Conservation (phyloP, 2,329 filamentous ascomycete genomes). For the Beauveria bassiana region DNA sequence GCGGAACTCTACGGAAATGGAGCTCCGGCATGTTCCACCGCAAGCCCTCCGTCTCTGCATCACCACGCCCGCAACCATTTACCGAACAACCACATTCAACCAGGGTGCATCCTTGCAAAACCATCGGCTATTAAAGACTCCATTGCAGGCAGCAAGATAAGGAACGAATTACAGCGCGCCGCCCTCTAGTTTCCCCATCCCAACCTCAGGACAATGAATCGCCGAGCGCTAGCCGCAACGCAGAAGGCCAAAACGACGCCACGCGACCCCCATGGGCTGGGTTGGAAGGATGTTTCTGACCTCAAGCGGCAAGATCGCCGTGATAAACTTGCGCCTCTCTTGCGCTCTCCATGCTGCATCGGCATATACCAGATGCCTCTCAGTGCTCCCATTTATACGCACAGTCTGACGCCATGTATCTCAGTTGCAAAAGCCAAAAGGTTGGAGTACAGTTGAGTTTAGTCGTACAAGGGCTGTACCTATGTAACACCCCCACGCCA, state of each 20-base stretch:
- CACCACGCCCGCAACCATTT: background rate
- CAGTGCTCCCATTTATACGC: too few relatives aligned
- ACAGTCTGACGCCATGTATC: too few relatives aligned
- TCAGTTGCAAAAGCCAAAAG: background rate
- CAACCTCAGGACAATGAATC: background rate
- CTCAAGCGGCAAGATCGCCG: background rate
- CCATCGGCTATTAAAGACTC: background rate
- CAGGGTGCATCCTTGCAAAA: background rate
- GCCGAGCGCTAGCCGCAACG: too few relatives aligned
- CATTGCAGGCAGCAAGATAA: background rate
- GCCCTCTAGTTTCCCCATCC: background rate
- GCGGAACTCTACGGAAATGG: background rate
- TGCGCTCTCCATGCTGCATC: background rate
- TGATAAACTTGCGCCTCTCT: background rate
- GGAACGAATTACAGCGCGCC: background rate
- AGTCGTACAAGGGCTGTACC: background rate
- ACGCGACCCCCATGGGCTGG: too few relatives aligned
- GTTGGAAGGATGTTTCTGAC: background rate
- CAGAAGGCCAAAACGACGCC: background rate
- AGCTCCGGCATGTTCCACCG: background rate
- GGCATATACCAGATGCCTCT: background rate
- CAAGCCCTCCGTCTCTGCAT: background rate
- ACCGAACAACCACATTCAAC: background rate
- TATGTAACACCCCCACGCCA: background rate
- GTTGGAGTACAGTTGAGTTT: background rate